These are phyloP conservation scores for Cercophora sp. DNA, from an alignment of 495 filamentous ascomycete genomes.

Conservation along the genomic window DNA sequence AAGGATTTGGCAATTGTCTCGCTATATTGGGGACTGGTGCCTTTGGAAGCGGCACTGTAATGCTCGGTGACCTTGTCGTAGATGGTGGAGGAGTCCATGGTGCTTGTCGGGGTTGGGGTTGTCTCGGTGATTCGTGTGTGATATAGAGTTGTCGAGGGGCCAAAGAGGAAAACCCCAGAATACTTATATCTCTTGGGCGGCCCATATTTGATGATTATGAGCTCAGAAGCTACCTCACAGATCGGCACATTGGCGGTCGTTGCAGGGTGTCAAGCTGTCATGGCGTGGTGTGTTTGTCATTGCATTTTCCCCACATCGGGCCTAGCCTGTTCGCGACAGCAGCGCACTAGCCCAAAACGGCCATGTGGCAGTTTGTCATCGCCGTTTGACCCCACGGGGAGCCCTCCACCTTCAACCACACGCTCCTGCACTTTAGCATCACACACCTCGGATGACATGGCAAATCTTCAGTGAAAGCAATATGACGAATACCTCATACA, in stretches of 20 bases:
- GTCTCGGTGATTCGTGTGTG: background rate
- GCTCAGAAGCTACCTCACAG: no score
- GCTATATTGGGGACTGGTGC: slow-evolving; percentile 29
- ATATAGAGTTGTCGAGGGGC: no score
- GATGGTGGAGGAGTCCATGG: slow-evolving; percentile 26
- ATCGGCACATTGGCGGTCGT: no score
- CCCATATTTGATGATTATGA: no score
- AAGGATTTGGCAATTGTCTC: slow-evolving; percentile 53
- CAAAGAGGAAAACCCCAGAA: no score
- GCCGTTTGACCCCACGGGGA: no score
- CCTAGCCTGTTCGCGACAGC: no score
- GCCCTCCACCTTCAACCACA: background rate
- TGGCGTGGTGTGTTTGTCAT: no score
- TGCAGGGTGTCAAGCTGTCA: no score
- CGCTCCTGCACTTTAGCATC: background rate
- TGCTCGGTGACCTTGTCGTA: slow-evolving; percentile 38
- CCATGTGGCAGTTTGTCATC: slow-evolving; percentile 15
- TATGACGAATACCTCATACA: background rate
- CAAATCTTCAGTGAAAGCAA: no score
- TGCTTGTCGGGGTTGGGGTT: background rate
- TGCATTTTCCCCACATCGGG: no score
- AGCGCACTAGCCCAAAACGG: slow-evolving; percentile 1
- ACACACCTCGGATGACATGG: background rate
- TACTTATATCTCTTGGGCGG: no score
- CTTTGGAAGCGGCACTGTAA: slow-evolving; percentile 33